Base-by-base conservation (phyloP, 495 filamentous ascomycete genomes). In the Daldinia vernicosa region DNA sequence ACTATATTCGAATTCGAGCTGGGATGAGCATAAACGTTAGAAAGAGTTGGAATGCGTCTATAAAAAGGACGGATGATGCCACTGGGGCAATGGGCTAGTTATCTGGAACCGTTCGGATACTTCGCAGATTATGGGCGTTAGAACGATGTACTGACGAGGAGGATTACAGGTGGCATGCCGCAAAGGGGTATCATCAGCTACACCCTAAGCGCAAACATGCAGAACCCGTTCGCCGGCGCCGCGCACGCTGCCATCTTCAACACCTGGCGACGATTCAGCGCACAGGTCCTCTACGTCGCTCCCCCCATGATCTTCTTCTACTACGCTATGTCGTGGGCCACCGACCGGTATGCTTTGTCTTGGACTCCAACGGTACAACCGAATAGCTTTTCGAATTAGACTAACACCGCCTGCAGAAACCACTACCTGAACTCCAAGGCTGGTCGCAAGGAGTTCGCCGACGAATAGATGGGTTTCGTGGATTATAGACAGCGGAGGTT, bases 401-500 rank as follows among this genome's bases (percentile, higher is more conserved):
- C 70, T 72, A 35, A 60, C 55, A 37, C 2, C 32, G 12, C n/a
- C 12, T 22, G 14, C 72, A 97, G 94, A 80, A 97, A 97, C 84
- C 87, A 96, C 76, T 95, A 90, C 84, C 85, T 95, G 73, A 95
- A 96, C 87, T 95, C 92, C 75, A 97, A 97, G 88, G 85, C 86
- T 45, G 94, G 94, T 50, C 92, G 92, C 67, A 82, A 87, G 59
- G 83, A 87, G 77, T 81, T 89, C 65, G 80, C 65, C 40, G 80
- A 79, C 8, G 76, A 86, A 72, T 83, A 86, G 66, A 66, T 63
- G 43, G 15, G 22, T 24, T 57, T 30, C 30, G 45, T 60, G 26
- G 19, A 51, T 43, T 33, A 73, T 69, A 64, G 58, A 72, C 51
- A 54, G 56, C 11, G 11, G 22, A 22, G 30, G 60, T 63, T 39